Percentiles rank a stretch among this genome's conserved stretches.
phyloP scores from a whole-genome alignment of 2,329 filamentous ascomycete genomes.

The Coniochaeta prunicola region DNA sequence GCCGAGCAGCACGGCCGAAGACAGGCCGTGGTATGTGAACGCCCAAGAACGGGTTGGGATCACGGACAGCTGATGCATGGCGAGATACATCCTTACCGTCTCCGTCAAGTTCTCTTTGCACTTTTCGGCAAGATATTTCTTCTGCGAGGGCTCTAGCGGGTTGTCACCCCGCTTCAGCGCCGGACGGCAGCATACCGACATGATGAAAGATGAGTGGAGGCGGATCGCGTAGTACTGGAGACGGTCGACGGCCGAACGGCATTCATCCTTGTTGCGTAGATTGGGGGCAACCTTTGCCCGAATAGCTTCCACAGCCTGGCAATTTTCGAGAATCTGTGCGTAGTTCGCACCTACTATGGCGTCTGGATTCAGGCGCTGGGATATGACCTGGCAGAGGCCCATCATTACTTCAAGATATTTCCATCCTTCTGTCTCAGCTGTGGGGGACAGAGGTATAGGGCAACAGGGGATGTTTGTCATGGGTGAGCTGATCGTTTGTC shows the following conservation, averaged over 20 bases:
- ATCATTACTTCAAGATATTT: constrained; percentile 61
- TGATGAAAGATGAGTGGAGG: constrained; percentile 58
- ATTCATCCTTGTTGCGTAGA: constrained; percentile 52
- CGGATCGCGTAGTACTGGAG: constrained; percentile 57
- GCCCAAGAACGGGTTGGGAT: constrained; percentile 62
- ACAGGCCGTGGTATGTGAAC: constrained; percentile 60
- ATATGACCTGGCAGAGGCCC: constrained; percentile 54
- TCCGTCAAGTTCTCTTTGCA: constrained; percentile 58
- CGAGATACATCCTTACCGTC: constrained; percentile 61
- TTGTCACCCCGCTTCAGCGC: constrained; percentile 46
- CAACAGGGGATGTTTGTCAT: constrained; percentile 55
- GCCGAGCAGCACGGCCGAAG: constrained; percentile 56
- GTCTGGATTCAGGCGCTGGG: constrained; percentile 49
- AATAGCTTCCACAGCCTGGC: constrained; percentile 44
- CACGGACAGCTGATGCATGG: constrained; percentile 61
- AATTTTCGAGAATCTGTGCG: constrained; percentile 50
- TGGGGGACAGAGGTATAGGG: constrained; percentile 40
- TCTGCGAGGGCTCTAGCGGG: constrained; percentile 43
- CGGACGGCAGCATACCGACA: constrained; percentile 58
- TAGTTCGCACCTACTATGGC: constrained; percentile 41
- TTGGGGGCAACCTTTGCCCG: constrained; percentile 41
- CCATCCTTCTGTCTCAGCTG: constrained; percentile 37
- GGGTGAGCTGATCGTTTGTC: constrained; percentile 35
- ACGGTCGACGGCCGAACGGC: constrained; percentile 55
- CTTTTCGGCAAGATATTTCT: constrained; percentile 45